phyloP scores from a whole-genome alignment of 768 basidiomycete genomes.

The Leccinellum luteum region DNA sequence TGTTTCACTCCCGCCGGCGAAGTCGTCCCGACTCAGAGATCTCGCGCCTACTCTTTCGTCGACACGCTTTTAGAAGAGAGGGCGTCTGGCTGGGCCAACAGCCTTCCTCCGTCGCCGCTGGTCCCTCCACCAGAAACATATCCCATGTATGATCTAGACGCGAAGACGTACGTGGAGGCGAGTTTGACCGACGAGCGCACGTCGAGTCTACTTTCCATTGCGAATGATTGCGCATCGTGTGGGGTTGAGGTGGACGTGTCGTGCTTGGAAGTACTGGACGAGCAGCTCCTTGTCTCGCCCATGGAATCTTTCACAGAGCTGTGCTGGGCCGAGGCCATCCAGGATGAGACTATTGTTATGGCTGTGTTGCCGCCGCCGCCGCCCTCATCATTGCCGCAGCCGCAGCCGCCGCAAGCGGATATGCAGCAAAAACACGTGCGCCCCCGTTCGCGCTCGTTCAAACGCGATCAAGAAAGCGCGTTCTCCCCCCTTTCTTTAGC shows the following conservation, averaged over 20 bases:
- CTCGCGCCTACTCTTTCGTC: conserved; percentile 15
- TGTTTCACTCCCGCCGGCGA: conserved; percentile 24
- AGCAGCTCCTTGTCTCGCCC: conserved; percentile 39
- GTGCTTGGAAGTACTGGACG: conserved; percentile 38
- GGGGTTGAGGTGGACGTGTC: conserved; percentile 36
- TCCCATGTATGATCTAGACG: conserved; percentile 6
- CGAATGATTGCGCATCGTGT: conserved; percentile 25
- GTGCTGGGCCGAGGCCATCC: conserved; percentile 39
- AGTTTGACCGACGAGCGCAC: conserved; percentile 1
- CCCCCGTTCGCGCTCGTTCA: conserved; percentile 17
- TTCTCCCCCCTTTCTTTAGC: not conserved
- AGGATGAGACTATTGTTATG: conserved; percentile 17
- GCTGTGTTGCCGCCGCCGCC: not conserved
- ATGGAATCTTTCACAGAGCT: conserved; percentile 38
- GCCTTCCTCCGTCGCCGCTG: conserved; percentile 14
- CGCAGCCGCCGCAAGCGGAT: not conserved
- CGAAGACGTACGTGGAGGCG: conserved; percentile 5
- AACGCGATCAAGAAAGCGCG: not conserved
- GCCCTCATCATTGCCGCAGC: not conserved
- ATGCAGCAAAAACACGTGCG: not conserved
- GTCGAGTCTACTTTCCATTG: conserved; percentile 12
- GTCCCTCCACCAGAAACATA: conserved; percentile 2
- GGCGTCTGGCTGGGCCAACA: conserved; percentile 22
- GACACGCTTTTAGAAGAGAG: conserved; percentile 11
- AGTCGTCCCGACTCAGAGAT: not conserved